Percentiles rank a stretch among this genome's conserved stretches.
Evolutionary conservation across 345 rosid species (phyloP).

Genomic region (Gossypium arboreum): DNA sequence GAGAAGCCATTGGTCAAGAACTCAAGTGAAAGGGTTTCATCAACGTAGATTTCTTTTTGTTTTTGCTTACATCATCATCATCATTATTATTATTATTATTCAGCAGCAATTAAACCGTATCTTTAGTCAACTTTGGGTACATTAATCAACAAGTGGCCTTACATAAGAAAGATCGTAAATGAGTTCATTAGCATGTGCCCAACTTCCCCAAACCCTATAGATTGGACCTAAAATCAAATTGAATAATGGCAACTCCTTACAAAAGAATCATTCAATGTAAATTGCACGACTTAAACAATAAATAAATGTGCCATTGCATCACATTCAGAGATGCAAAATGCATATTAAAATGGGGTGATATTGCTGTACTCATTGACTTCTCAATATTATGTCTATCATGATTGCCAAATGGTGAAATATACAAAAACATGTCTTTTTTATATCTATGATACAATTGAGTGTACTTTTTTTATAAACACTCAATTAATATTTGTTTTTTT

Average conservation of each 20-base stretch:
- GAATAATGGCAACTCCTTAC: neutral
- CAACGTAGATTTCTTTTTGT: neutral
- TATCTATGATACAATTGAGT: too few species aligned
- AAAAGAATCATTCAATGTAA: neutral
- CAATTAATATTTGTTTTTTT: too few species aligned
- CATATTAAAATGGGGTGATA: neutral
- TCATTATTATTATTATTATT: neutral
- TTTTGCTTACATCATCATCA: neutral
- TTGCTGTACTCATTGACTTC: neutral
- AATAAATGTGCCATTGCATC: neutral
- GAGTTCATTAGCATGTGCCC: conserved; percentile 22
- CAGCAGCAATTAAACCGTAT: neutral
- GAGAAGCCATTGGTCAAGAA: neutral
- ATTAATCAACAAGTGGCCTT: neutral
- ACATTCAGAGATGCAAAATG: neutral
- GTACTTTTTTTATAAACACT: too few species aligned
- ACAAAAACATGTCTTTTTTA: too few species aligned
- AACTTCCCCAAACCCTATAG: conserved; percentile 11
- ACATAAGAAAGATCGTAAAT: conserved; percentile 3
- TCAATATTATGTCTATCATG: neutral
- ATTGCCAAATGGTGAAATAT: neutral
- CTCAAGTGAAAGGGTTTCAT: neutral
- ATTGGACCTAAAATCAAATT: neutral
- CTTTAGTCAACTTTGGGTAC: neutral
- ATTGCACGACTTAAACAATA: neutral